Base-by-base conservation (phyloP, 805 yeast genomes). In the Candida palmyrensis region DNA sequence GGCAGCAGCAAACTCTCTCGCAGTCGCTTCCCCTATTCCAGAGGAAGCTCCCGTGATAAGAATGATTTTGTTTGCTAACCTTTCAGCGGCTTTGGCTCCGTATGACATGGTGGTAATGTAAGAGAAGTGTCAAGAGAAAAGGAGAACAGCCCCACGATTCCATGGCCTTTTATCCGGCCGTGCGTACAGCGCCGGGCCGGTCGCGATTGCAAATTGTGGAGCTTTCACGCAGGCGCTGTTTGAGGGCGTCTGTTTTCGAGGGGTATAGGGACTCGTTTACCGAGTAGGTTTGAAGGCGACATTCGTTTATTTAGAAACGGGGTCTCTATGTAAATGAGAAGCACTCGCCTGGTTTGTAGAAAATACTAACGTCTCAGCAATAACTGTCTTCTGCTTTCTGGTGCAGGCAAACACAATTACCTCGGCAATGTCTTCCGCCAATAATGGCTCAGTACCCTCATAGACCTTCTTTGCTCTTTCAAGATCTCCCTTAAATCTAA, bases 341-440 rank as follows among this genome's bases (percentile, higher is more conserved):
- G 94, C 78, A 38, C 84, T 72, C 3, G 94, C 96, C 66, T 89
- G 97, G 64, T 83, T 80, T 29, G 79, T 73, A 12, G 96, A 85
- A 64, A 88, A 85, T 9, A 90, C 79, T 53, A 89, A 68, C 12
- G 86, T 68, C 53, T 88, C 95, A 3, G 90, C 89, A 49, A 82
- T 61, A 12, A 82, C 90, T 1, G 84, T 76, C 53, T 82, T 82
- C 43, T 71, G 73, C 40, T 77, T 74, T 59, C 92, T 75, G 6
- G 88, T 66, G 28, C 77, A 63, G 11, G 76, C 76, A 53, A 81
- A 82, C 6, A 75, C 77, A 47, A 83, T 79, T 35, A 79, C 51
- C 49, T 82, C 92, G 17, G 90, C 89, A 55, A 82, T 77, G 49
- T 83, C 90, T 35, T 71, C 76, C 13, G 87, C 85, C 22, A 66